Base-by-base conservation (phyloP, 192 early-diverging fungal genomes). In the Entophlyctis helioformis region DNA sequence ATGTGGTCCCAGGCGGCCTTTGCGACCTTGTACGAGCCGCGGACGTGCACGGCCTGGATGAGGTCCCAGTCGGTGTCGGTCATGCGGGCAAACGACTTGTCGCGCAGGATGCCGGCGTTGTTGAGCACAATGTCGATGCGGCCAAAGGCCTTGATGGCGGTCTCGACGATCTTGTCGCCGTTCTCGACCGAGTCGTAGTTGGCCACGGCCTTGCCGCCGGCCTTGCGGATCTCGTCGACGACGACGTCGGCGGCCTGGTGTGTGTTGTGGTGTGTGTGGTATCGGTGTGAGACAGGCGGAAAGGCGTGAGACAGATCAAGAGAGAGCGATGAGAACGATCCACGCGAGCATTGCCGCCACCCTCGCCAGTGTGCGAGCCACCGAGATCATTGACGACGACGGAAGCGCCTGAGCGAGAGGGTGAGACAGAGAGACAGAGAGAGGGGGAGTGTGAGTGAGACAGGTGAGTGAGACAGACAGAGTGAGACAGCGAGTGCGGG, bases 381-480 rank as follows among this genome's bases (percentile, higher is more conserved):
- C 94, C 94, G 35, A 98, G 78, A 62, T 98, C 94, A 60, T 98
- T 98, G 37, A 98, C 88, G 25, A 98, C 91, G 21, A 98, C 90
- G 19, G 82, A 79, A 39, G 90, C 91, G 40, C 94, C 89, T 68
- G 45, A 25, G 4, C 29, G 11, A 31, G 6, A 31, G 29, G 6
- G 11, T 8, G n/a, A n/a, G n/a, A n/a, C n/a, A n/a, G n/a, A n/a
- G n/a, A n/a, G n/a, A n/a, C n/a, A n/a, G n/a, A n/a, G n/a, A n/a
- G n/a, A n/a, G n/a, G n/a, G n/a, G n/a, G n/a, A n/a, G n/a, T n/a
- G n/a, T n/a, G n/a, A n/a, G n/a, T n/a, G n/a, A n/a, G n/a, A n/a
- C n/a, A n/a, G n/a, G n/a, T n/a, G n/a, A n/a, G n/a, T n/a, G n/a
- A n/a, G n/a, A n/a, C n/a, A n/a, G n/a, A n/a, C n/a, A n/a, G n/a